Evolutionary conservation across 805 yeast genomes (phyloP).

Genomic region (Monosporozyma siamensis): DNA sequence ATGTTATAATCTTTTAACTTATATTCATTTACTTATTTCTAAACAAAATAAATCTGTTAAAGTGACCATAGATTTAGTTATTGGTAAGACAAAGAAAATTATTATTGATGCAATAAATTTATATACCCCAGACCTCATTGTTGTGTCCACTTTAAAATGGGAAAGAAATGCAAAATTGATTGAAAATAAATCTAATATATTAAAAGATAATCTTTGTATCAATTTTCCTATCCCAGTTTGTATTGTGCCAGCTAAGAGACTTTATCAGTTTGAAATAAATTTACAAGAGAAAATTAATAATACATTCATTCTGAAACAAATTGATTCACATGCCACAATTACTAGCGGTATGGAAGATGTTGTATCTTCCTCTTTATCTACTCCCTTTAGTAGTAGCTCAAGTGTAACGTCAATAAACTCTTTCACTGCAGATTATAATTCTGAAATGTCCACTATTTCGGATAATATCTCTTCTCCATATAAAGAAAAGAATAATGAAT

Average conservation of each 20-base stretch:
- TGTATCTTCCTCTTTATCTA: background rate
- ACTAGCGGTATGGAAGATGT: too few species aligned
- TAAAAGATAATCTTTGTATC: slow-evolving; percentile 18
- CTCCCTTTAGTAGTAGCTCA: background rate
- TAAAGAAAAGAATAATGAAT: background rate
- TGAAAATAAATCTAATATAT: slow-evolving; percentile 10
- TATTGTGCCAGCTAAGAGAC: slow-evolving; percentile 22
- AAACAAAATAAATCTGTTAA: slow-evolving; percentile 14
- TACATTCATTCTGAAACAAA: background rate
- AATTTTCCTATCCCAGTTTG: slow-evolving; percentile 22
- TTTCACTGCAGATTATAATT: slow-evolving; percentile 1
- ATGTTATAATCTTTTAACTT: slow-evolving; percentile 18
- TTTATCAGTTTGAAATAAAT: slow-evolving; percentile 18
- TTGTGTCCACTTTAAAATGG: slow-evolving; percentile 20
- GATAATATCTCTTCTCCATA: background rate
- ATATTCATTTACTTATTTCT: slow-evolving; percentile 18
- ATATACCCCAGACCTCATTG: slow-evolving; percentile 25
- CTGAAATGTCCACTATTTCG: background rate
- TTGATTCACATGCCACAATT: background rate
- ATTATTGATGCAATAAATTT: slow-evolving; percentile 24
- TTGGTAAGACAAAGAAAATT: slow-evolving; percentile 20
- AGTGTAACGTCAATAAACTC: slow-evolving; percentile 4
- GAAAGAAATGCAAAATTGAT: slow-evolving; percentile 20
- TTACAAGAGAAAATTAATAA: slow-evolving; percentile 8
- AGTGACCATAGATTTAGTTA: slow-evolving; percentile 23